Evolutionary conservation across 1,284 basidiomycete species (phyloP), one percentile per base, ranked within the genome.

Genomic region (Limonomyces culmigenus): DNA sequence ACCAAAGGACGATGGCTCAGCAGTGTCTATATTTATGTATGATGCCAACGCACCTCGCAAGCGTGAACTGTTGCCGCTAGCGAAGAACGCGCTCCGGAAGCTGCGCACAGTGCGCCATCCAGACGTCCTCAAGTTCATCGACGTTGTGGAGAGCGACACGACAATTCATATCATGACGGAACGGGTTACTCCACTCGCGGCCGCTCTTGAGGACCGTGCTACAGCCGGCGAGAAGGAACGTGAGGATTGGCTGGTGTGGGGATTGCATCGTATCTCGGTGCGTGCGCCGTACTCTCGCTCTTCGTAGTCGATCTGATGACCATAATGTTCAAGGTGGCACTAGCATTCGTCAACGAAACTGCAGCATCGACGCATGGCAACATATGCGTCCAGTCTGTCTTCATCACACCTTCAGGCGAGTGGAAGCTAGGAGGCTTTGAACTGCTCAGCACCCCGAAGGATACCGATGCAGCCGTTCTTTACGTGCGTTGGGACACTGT

Each of bases 371-470:
- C 87, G 0, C 95, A 98, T 50, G 93, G 92, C 29, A 86, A 83
- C 42, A 58, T 97, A 39, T 65, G 79, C 38, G 60, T 74, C 3
- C 71, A 77, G 39, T 77, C 84, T 2, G 70, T 98, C 42, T 97
- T 95, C 50, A 72, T 97, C 39, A 81, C 86, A 4, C 74, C 75
- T 0, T 86, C 89, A 1, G 87, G 93, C 15, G 95, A 99, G 60
- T 98, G 92, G 93, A 84, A 84, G 50, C 60, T 98, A 6, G 92
- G 84, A 20, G 93, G 93, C 1, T 92, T 98, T 48, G 95, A 99
- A 47, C 58, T 92, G 1, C 57, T 97, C 46, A 92, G 83, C 47
- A 83, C 66, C 47, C 64, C 78, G 3, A 79, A 71, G 47, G 87
- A 92, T 39, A n/a, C n/a, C n/a, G 72, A 79, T n/a, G 52, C 63